Base-by-base conservation (phyloP, 163 green algal genomes). In the Volvox carteri region DNA sequence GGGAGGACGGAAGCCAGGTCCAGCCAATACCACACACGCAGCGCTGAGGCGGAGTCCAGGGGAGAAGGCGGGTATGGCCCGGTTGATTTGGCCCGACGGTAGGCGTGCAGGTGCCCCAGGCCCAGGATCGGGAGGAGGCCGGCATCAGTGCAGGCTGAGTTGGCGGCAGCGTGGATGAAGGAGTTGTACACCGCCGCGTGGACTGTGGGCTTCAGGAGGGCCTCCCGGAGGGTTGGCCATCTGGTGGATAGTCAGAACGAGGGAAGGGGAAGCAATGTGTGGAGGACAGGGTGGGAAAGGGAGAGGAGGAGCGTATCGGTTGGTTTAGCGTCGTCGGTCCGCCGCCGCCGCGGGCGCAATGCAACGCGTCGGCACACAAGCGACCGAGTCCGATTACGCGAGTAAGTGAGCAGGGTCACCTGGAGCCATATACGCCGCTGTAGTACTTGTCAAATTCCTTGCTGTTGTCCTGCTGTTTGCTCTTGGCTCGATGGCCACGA, bases 1-100 rank as follows among this genome's bases (percentile, higher is more conserved):
- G 95, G 92, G 54, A 94, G 91, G 35, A 92, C 90, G 8, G 73
- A 94, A 21, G 94, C 94, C 48, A 90, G 75, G 70, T 96, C 93
- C 39, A 96, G 75, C 92, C 92, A 95, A 80, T 95, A 95, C 41
- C 86, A 88, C 19, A 79, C 56, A 9, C 70, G 78, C 54, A 91
- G 67, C 28, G 50, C 39, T 0, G 30, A 70, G 12, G 35, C 19
- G 28, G 68, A n/a, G 70, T 87, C 62, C 30, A 91, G 68, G 1
- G 68, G 76, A 0, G 86, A 54, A 6, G 78, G 68, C n/a, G 67
- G 42, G 42, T 83, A 89, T 35, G 68, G 33, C 16, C 65, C 67
- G 3, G 81, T 54, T 5, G 81, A 21, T 4, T 54, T 70, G 41
- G 78, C 9, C 12, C 58, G 79, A 18, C 25, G 60, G 62, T 67